A percentile compares a stretch with the other conserved stretches of the same genome.
These are phyloP conservation scores for Acidomyces sp. DNA, from an alignment of 495 filamentous ascomycete species.

Conservation along the genomic window DNA sequence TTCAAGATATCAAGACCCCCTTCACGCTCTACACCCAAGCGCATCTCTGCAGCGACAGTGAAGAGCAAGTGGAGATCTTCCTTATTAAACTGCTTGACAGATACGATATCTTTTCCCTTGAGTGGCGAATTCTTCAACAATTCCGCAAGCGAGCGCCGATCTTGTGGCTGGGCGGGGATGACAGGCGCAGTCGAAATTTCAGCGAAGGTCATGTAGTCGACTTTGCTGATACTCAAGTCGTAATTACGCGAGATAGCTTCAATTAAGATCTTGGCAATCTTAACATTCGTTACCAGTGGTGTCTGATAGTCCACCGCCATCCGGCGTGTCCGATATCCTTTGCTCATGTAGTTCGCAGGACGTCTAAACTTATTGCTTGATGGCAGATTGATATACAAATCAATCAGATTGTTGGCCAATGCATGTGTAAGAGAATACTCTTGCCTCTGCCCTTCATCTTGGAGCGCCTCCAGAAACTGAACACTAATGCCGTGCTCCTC, in stretches of 20 bases:
- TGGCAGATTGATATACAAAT: conserved; percentile 95
- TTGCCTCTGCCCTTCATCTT: conserved; percentile 67
- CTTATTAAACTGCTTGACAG: conserved; percentile 76
- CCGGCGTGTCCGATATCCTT: conserved; percentile 83
- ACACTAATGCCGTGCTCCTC: conserved; percentile 81
- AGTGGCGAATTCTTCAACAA: conserved; percentile 70
- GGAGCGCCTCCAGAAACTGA: conserved; percentile 77
- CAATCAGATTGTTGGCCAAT: conserved; percentile 90
- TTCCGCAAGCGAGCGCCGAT: conserved; percentile 47
- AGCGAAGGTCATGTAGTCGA: conserved; percentile 70
- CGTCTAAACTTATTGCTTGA: conserved; percentile 94
- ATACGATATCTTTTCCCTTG: conserved; percentile 74
- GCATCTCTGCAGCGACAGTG: conserved; percentile 93
- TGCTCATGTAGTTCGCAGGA: conserved; percentile 96
- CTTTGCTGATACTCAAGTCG: conserved; percentile 61
- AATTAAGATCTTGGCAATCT: conserved; percentile 94
- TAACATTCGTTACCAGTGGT: conserved; percentile 93
- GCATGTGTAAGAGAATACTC: conserved; percentile 95
- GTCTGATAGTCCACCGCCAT: conserved; percentile 99
- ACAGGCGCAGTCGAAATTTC: conserved; percentile 6
- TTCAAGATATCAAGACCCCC: conserved; percentile 79
- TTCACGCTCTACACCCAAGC: conserved; percentile 76
- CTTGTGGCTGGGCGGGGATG: conserved; percentile 2
- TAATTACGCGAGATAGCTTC: conserved; percentile 86
- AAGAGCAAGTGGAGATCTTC: conserved; percentile 84